Conservation (phyloP, 371 early-diverging fungal genomes). For the Catenaria anguillulae region DNA sequence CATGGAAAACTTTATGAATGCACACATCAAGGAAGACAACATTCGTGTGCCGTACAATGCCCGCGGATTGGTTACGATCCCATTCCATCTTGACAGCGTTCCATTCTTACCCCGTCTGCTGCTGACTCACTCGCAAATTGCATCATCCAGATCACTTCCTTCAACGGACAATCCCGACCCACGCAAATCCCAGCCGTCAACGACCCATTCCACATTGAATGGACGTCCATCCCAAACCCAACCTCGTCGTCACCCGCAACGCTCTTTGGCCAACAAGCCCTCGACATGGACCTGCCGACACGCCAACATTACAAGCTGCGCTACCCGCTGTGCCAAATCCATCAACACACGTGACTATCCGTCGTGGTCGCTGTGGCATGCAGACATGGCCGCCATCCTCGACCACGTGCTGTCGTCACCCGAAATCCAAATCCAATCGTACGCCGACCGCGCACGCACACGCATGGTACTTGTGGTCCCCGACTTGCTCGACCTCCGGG, state of each 20-base stretch:
- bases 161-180: constrained; percentile 43
- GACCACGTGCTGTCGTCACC: constrained; percentile 14
- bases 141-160: background rate
- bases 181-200: constrained; percentile 71
- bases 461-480: background rate
- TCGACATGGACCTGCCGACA: background rate
- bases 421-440: too few species aligned
- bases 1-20: background rate
- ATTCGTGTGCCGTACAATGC: background rate
- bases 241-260: background rate
- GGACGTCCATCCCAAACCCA: constrained; percentile 34
- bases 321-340: background rate
- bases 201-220: constrained; percentile 76
- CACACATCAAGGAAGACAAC: background rate
- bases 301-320: background rate
- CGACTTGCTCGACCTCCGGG: background rate
- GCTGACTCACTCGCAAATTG: too few species aligned
- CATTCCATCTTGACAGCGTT: too few species aligned
- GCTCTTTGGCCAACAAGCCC: constrained; percentile 1
- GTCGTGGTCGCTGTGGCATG: constrained; percentile 42
- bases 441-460: background rate
- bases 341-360: constrained; percentile 58
- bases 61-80: constrained; percentile 28
- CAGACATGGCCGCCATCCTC: constrained; percentile 69
- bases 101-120: too few species aligned